Conservation (phyloP, 495 filamentous ascomycete genomes). For the Daldinia concentrica region DNA sequence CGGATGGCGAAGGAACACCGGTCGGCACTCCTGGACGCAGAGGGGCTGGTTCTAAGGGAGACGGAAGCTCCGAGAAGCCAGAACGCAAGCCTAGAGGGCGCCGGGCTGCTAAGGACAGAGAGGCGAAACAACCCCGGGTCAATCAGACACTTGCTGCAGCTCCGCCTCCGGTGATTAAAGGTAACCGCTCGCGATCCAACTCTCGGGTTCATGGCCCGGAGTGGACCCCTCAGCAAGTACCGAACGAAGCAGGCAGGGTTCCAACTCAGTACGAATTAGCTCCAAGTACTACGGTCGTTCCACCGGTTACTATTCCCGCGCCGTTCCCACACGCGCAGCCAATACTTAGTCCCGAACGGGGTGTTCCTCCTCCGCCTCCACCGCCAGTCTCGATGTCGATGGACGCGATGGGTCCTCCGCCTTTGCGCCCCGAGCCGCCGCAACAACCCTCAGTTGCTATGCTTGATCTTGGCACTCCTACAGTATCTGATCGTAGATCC, state of each 20-base stretch:
- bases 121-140: constrained; percentile 55
- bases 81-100: constrained; percentile 59
- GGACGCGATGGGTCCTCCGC: constrained; percentile 61
- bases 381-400: constrained; percentile 48
- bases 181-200: constrained; percentile 57
- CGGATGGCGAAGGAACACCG: constrained; percentile 65
- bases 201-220: constrained; percentile 54
- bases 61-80: constrained; percentile 65
- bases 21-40: constrained; percentile 60
- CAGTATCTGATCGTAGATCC: constrained; percentile 55
- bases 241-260: constrained; percentile 46
- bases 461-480: constrained; percentile 53
- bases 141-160: constrained; percentile 55
- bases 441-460: constrained; percentile 52
- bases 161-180: constrained; percentile 49
- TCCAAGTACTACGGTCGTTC: constrained; percentile 37
- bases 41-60: constrained; percentile 57
- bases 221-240: constrained; percentile 48
- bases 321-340: constrained; percentile 49
- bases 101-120: constrained; percentile 54
- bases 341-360: constrained; percentile 52
- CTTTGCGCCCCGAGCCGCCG: constrained; percentile 58
- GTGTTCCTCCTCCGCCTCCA: constrained; percentile 39
- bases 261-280: constrained; percentile 50
- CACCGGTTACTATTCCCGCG: constrained; percentile 50